phyloP scores from a whole-genome alignment of 1,284 basidiomycete species.

The Tylopilus orsonianus region DNA sequence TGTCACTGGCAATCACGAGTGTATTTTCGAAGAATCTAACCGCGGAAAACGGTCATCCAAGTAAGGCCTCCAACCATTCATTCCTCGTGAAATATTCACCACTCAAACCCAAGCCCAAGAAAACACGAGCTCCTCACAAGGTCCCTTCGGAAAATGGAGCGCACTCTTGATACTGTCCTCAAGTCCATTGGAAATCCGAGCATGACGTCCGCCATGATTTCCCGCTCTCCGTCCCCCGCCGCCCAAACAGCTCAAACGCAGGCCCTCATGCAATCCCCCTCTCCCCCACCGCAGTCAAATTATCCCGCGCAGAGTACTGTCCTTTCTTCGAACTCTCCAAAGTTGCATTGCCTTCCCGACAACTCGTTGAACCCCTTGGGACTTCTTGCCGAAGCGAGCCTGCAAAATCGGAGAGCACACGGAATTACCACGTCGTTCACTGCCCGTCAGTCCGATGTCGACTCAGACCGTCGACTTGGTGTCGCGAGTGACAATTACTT shows the following conservation, averaged over 20 bases:
- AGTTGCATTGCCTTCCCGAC: conserved; percentile 87
- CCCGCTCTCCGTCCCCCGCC: conserved; percentile 76
- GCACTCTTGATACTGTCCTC: conserved; percentile 85
- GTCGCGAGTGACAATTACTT: conserved; percentile 93
- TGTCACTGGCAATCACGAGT: conserved; percentile 80
- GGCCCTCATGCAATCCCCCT: conserved; percentile 58
- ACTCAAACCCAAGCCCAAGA: conserved; percentile 45
- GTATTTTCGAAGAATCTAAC: conserved; percentile 93
- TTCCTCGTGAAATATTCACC: conserved; percentile 30
- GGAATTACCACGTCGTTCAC: conserved; percentile 40
- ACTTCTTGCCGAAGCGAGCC: conserved; percentile 85
- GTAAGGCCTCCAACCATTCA: conserved; percentile 42
- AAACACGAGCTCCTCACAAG: conserved; percentile 87
- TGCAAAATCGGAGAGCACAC: conserved; percentile 76
- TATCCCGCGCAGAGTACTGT: conserved; percentile 19
- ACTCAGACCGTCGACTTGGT: conserved; percentile 57
- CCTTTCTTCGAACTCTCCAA: conserved; percentile 49
- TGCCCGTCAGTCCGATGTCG: conserved; percentile 37
- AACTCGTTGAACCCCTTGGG: conserved; percentile 90
- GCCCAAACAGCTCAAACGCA: conserved; percentile 54
- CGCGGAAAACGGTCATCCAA: conserved; percentile 90
- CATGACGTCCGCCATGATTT: conserved; percentile 75
- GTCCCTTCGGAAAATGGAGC: conserved; percentile 91
- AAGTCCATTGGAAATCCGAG: conserved; percentile 81
- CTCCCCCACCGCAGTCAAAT: conserved; percentile 44